These are phyloP conservation scores for Aspergillus versicolor DNA, from an alignment of 2,329 filamentous ascomycete genomes.

Conservation along the genomic window DNA sequence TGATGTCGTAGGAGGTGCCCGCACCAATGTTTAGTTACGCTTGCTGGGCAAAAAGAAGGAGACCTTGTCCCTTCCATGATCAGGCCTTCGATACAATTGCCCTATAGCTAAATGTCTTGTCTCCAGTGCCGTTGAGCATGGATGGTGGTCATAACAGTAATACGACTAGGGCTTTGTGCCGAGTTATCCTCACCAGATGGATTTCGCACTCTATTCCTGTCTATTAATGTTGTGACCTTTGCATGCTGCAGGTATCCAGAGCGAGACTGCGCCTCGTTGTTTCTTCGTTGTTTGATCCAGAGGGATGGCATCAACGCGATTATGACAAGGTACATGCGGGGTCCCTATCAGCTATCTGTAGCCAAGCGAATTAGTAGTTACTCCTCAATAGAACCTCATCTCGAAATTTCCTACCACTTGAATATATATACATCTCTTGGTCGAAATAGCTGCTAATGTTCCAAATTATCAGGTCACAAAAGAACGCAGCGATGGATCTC, in stretches of 20 bases:
- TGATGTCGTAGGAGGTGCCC: not conserved
- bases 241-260: slow-evolving; percentile 14
- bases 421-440: not conserved
- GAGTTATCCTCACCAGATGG: slow-evolving; percentile 40
- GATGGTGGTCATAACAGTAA: not conserved
- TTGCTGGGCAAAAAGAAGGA: slow-evolving; percentile 57
- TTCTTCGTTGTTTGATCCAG: slow-evolving; percentile 25
- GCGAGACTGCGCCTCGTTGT: slow-evolving; percentile 19
- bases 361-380: not conserved
- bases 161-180: slow-evolving; percentile 12
- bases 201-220: slow-evolving; percentile 26
- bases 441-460: slow-evolving; percentile 15
- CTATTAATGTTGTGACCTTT: slow-evolving; percentile 4
- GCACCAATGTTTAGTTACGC: not conserved
- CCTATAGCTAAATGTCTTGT: slow-evolving; percentile 46
- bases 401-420: not conserved
- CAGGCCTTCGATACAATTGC: slow-evolving; percentile 60
- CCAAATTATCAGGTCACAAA: slow-evolving; percentile 16
- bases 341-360: not conserved
- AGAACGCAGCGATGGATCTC: slow-evolving; percentile 32
- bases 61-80: slow-evolving; percentile 48
- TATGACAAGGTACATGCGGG: slow-evolving; percentile 36
- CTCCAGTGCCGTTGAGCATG: slow-evolving; percentile 3
- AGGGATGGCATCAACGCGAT: slow-evolving; percentile 34
- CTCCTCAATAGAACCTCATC: not conserved